Percentiles rank a stretch among this genome's conserved stretches.
Conservation (phyloP, 495 filamentous ascomycete species). For the Aspergillus kassunensis region DNA sequence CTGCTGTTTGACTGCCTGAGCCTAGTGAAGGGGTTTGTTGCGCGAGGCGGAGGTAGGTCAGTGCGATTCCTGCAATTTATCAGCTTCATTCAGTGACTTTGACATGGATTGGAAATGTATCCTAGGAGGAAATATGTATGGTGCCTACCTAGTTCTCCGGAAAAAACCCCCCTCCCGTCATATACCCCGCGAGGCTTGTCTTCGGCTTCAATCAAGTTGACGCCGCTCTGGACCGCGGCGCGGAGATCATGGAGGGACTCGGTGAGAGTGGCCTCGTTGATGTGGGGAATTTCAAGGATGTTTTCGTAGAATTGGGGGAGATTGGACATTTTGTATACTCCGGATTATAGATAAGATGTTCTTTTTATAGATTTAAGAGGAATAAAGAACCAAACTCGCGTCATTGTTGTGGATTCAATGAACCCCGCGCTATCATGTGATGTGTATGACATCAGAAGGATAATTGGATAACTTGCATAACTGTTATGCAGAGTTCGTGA, state of each 20-base stretch:
- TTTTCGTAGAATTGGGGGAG: conserved; percentile 4
- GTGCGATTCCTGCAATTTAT: not conserved
- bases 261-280: not conserved
- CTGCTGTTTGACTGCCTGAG: not conserved
- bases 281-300: not conserved
- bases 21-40: not conserved
- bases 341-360: too few relatives aligned
- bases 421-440: too few relatives aligned
- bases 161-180: conserved; percentile 8
- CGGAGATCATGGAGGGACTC: not conserved
- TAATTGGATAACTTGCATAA: too few relatives aligned
- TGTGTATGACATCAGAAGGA: too few relatives aligned
- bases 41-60: conserved; percentile 5
- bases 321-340: conserved; percentile 6
- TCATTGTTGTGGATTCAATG: too few relatives aligned
- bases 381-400: too few relatives aligned
- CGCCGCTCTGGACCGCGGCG: not conserved
- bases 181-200: not conserved
- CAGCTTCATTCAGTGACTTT: not conserved
- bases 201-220: not conserved
- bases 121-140: not conserved
- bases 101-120: too few relatives aligned
- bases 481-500: too few relatives aligned
- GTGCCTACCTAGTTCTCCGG: conserved; percentile 2
- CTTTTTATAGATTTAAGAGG: too few relatives aligned